Conservation (phyloP, 805 yeast species). For the Torulaspora delbrueckii region DNA sequence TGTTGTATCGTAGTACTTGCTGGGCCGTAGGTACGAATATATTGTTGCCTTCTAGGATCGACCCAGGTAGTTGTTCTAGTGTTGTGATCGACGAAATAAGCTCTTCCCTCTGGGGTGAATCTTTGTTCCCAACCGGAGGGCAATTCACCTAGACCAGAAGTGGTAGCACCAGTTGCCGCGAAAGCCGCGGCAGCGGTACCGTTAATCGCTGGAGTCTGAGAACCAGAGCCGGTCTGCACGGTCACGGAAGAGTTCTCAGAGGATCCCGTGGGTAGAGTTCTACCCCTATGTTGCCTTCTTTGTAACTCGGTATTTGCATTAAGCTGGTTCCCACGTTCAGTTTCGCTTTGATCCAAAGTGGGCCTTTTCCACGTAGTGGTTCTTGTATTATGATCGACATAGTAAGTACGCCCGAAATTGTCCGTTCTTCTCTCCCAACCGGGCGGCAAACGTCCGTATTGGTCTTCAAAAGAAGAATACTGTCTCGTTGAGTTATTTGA, state of each 20-base stretch:
- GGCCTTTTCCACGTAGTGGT: slow-evolving; percentile 99
- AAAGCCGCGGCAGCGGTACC: slow-evolving; percentile 61
- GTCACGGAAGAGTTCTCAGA: slow-evolving; percentile 31
- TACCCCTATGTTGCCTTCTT: slow-evolving; percentile 82
- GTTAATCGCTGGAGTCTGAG: slow-evolving; percentile 42
- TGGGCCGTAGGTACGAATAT: slow-evolving; percentile 90
- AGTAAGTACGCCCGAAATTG: slow-evolving; percentile 93
- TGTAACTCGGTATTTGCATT: slow-evolving; percentile 76
- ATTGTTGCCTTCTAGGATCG: slow-evolving; percentile 98
- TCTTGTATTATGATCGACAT: slow-evolving; percentile 95
- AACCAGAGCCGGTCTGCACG: slow-evolving; percentile 46
- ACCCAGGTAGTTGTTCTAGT: slow-evolving; percentile 99
- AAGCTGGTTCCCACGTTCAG: slow-evolving; percentile 54
- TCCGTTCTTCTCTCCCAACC: slow-evolving; percentile 99
- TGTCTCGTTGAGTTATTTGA: slow-evolving; percentile 43
- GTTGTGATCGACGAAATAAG: slow-evolving; percentile 97
- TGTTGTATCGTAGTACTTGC: slow-evolving; percentile 86
- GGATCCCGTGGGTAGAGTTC: slow-evolving; percentile 73
- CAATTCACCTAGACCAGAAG: slow-evolving; percentile 92
- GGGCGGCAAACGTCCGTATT: slow-evolving; percentile 90
- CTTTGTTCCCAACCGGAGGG: slow-evolving; percentile 99
- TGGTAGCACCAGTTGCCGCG: slow-evolving; percentile 73
- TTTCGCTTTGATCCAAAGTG: slow-evolving; percentile 70
- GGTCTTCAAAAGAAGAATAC: slow-evolving; percentile 93
- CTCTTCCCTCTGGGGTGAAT: slow-evolving; percentile 95